Percentiles rank a stretch among this genome's conserved stretches.
Evolutionary conservation across 192 early-diverging fungal species (phyloP).

Genomic region (Coemansia sp.): DNA sequence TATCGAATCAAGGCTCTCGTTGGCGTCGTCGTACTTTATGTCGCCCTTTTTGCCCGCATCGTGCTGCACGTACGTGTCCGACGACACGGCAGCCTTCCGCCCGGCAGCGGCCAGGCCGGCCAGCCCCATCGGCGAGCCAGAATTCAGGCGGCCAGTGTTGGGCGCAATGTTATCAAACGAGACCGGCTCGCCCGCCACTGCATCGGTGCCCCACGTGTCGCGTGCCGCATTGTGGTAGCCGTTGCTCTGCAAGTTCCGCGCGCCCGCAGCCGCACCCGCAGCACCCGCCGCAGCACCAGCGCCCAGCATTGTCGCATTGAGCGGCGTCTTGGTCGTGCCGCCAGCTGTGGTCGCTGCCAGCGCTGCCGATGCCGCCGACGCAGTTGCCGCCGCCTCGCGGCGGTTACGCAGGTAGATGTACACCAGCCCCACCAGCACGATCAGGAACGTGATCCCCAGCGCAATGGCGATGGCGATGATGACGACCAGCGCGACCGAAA

Average conservation of each 20-base stretch:
- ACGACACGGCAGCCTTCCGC: constrained; percentile 40
- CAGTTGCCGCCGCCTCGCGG: constrained; percentile 45
- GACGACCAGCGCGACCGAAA: constrained; percentile 61
- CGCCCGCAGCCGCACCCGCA: constrained; percentile 15
- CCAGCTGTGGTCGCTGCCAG: constrained; percentile 36
- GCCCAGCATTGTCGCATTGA: constrained; percentile 6
- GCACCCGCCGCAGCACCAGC: constrained; percentile 15
- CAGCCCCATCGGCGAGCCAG: constrained; percentile 24
- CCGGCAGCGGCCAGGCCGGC: constrained; percentile 38
- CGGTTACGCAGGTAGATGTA: constrained; percentile 56
- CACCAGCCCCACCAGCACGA: constrained; percentile 57
- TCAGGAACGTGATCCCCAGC: constrained; percentile 59
- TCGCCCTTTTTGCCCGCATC: constrained; percentile 16
- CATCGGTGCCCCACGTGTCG: constrained; percentile 30
- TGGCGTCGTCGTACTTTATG: constrained; percentile 16
- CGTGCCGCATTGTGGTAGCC: constrained; percentile 10
- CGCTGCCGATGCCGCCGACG: constrained; percentile 50
- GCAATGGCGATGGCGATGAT: constrained; percentile 67
- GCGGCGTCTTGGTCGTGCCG: constrained; percentile 28
- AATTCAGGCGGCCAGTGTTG: constrained; percentile 38
- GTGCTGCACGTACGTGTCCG: constrained; percentile 44
- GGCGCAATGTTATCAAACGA: constrained; percentile 43
- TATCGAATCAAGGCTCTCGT: constrained; percentile 50
- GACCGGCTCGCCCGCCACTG: constrained; percentile 38
- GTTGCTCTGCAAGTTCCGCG: constrained; percentile 12